Base-by-base conservation (phyloP, 768 basidiomycete species). In the Porphyrellus cyaneotinctus region DNA sequence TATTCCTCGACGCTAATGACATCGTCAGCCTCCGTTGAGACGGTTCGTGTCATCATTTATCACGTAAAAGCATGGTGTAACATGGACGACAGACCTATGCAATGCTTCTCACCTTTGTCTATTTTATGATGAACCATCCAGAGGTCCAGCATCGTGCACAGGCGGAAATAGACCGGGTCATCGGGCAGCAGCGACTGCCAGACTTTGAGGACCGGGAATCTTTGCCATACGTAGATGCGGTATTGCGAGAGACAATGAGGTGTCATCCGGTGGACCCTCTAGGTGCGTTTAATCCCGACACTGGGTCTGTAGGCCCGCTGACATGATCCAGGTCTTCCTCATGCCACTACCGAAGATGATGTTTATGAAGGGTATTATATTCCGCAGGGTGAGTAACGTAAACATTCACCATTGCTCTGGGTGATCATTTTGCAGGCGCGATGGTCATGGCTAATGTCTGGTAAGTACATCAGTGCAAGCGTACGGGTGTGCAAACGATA, bases 311-410 rank as follows among this genome's bases (percentile, higher is more conserved):
- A 6, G 10, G 20, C 4, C 12, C 11, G 2, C 37, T 57, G 9
- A 54, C 4, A 13, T 26, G 6, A 2, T 28, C 11, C 32, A 78
- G 77, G 73, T 28, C 57, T 78, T 14, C 74, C 75, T 14, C 78
- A 78, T 54, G 62, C 64, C 23, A 70, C 72, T 12, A 69, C 48
- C 6, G 59, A 61, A 8, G 72, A 74, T 10, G 54, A 28, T 52
- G 52, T 64, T 5, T 75, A 74, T 53, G 55, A 62, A 18, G 74
- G 72, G 0, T 71, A 72, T 43, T 42, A 56, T 44, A 72, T 76
- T 35, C 74, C 73, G 0, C 20, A 45, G 43, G 63, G 62, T 61
- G 22, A 28, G 47, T 0, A 3, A 3, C 4, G 1, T 35, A 26
- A n/a, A 20, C 6, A 4, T 18, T n/a, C 30, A 6, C 11, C 0